A percentile compares a stretch with the other conserved stretches of the same genome.
Evolutionary conservation across 345 rosid genomes (phyloP).

Genomic region (Microthlaspi erraticum): DNA sequence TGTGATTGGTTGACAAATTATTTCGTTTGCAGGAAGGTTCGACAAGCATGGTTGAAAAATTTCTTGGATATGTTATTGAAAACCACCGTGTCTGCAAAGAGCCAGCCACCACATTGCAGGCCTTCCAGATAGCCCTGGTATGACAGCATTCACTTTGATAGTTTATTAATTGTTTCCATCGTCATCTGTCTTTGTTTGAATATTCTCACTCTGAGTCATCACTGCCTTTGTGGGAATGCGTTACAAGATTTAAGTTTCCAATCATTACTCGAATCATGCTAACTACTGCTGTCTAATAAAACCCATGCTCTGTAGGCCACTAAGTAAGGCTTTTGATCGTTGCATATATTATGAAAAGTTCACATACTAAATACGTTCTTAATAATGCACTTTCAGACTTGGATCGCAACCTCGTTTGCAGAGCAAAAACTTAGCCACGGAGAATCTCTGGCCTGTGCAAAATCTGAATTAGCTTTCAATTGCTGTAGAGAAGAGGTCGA

Average conservation of each 20-base stretch:
- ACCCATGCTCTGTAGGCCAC: slow-evolving; percentile 20
- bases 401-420: slow-evolving; percentile 79
- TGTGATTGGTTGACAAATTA: slow-evolving; percentile 24
- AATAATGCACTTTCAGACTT: slow-evolving; percentile 58
- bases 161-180: slow-evolving; percentile 32
- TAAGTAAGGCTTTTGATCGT: slow-evolving; percentile 21
- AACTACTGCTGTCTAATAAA: slow-evolving; percentile 26
- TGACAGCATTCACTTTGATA: slow-evolving; percentile 40
- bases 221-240: slow-evolving; percentile 15
- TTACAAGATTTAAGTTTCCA: slow-evolving; percentile 17
- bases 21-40: slow-evolving; percentile 66
- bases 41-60: slow-evolving; percentile 57
- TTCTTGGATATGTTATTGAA: slow-evolving; percentile 76
- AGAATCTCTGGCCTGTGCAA: slow-evolving; percentile 73
- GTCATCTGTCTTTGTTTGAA: slow-evolving; percentile 2
- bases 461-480: slow-evolving; percentile 58
- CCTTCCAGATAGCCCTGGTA: slow-evolving; percentile 88
- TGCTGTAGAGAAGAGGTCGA: slow-evolving; percentile 77
- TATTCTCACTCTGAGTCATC: slow-evolving; percentile 1
- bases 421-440: slow-evolving; percentile 65
- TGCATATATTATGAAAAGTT: slow-evolving; percentile 25
- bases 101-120: slow-evolving; percentile 67
- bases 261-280: slow-evolving; percentile 13
- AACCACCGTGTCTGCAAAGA: slow-evolving; percentile 65
- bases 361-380: slow-evolving; percentile 25